Base-by-base conservation (phyloP, 2,329 filamentous ascomycete species). In the Cytospora piceae region DNA sequence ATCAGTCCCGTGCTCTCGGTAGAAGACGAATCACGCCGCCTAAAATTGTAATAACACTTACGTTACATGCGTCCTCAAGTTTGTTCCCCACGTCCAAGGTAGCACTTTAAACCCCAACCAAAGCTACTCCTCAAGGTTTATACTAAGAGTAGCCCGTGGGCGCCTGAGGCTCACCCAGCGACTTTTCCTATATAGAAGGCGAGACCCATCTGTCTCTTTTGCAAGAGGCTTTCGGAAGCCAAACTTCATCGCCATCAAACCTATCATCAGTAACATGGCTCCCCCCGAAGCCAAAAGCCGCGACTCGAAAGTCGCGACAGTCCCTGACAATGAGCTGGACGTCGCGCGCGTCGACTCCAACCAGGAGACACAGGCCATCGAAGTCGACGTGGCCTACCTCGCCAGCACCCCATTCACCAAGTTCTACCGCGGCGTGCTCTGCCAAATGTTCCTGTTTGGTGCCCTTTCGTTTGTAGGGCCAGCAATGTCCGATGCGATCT, bases 401-500 rank as follows among this genome's bases (percentile, higher is more conserved):
- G 29, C 63, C n/a, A 68, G 63, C 22, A 63, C 56, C 29, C 57
- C 29, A 5, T 57, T 8, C 20, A 60, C 58, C 37, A 66, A 63
- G 9, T 54, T 68, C 51, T 68, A 32, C 14, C 66, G 66, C 22
- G 39, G 66, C 17, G 66, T 68, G 5, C 31, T 68, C 2, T 68
- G 62, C 17, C 66, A 68, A 37, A 68, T 68, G 66, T 61, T 68
- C n/a, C 34, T 68, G 55, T 66, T 63, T 11, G 66, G 66, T 24
- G 66, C 66, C 9, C 46, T 68, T 2, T 68, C 66, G 1, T 68
- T 68, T 17, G 66, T 68, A 2, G 66, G 66, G 4, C 66, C 66
- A 9, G 66, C 66, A n/a, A 68, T 68, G 66, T 42, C 46, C 17
- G 66, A 68, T 32, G 66, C 66, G 0, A 68, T 68, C 29, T 68